Conservation (phyloP, 805 yeast genomes). For the Ogataea dorogensis region DNA sequence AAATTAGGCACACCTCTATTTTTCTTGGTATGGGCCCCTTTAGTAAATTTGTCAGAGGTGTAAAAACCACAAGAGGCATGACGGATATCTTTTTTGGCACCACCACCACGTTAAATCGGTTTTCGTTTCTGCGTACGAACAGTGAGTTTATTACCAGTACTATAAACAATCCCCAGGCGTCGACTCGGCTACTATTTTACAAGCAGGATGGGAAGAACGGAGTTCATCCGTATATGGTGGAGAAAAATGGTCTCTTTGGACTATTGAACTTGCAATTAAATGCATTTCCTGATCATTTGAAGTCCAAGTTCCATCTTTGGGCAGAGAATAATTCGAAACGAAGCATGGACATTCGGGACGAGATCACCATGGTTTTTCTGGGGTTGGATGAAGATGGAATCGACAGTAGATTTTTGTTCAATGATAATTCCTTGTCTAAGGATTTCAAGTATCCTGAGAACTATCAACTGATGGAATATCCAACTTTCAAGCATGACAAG, state of each 20-base stretch:
- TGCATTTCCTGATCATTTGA: slow-evolving; percentile 15
- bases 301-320: slow-evolving; percentile 23
- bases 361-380: slow-evolving; percentile 40
- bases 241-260: slow-evolving; percentile 3
- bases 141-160: slow-evolving; percentile 41
- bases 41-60: slow-evolving; percentile 6
- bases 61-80: slow-evolving; percentile 17
- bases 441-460: slow-evolving; percentile 11
- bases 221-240: slow-evolving; percentile 20
- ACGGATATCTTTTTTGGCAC: slow-evolving; percentile 29
- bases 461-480: slow-evolving; percentile 3
- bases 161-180: slow-evolving; percentile 10
- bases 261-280: slow-evolving; percentile 17
- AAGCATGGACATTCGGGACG: slow-evolving; percentile 14
- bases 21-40: slow-evolving; percentile 2
- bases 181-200: slow-evolving; percentile 50
- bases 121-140: slow-evolving; percentile 62
- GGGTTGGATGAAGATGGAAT: slow-evolving; percentile 46
- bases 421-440: slow-evolving; percentile 20
- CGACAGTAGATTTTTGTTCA: slow-evolving; percentile 19
- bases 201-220: slow-evolving; percentile 29
- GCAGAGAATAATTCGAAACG: slow-evolving; percentile 17
- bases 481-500: slow-evolving; percentile 26
- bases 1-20: not conserved
- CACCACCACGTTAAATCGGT: slow-evolving; percentile 52